A percentile compares a stretch with the other conserved stretches of the same genome.
These are phyloP conservation scores for Fraxinus xanthoxyloides DNA, from an alignment of 305 asterid species.

Conservation along the genomic window DNA sequence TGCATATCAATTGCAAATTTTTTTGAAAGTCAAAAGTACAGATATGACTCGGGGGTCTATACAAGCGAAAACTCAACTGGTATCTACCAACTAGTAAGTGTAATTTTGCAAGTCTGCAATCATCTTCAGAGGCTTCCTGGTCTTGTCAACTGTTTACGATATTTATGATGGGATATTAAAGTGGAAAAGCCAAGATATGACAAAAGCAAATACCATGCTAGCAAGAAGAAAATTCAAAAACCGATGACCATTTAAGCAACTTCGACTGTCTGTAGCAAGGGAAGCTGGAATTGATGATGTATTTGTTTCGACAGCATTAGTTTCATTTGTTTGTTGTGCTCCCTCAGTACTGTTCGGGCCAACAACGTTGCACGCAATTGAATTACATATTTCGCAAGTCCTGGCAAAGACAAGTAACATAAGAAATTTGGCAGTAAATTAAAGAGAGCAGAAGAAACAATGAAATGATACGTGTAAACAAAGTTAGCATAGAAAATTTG, in stretches of 20 bases:
- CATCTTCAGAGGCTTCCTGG: constrained; percentile 20
- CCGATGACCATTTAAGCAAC: constrained; percentile 74
- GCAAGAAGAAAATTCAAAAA: constrained; percentile 76
- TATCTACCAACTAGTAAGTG: background rate
- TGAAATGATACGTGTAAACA: background rate
- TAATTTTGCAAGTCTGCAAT: background rate
- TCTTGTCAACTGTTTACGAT: background rate
- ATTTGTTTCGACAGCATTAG: constrained; percentile 18
- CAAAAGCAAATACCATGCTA: constrained; percentile 88
- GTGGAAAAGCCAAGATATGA: constrained; percentile 94
- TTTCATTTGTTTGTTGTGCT: constrained; percentile 41
- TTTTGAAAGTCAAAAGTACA: background rate
- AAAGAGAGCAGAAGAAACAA: background rate
- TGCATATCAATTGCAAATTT: background rate
- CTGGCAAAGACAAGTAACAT: constrained; percentile 33
- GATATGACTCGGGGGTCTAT: background rate
- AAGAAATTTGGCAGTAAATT: background rate
- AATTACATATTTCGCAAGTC: constrained; percentile 87
- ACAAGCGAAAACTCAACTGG: background rate
- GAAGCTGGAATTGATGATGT: constrained; percentile 33
- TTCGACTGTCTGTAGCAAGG: constrained; percentile 43
- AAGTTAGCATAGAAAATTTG: background rate
- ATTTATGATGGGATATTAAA: constrained; percentile 68
- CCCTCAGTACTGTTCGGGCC: constrained; percentile 51
- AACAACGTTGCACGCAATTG: constrained; percentile 70